These are phyloP conservation scores for Fusarium siculi DNA, from an alignment of 2,329 filamentous ascomycete species.

Conservation along the genomic window DNA sequence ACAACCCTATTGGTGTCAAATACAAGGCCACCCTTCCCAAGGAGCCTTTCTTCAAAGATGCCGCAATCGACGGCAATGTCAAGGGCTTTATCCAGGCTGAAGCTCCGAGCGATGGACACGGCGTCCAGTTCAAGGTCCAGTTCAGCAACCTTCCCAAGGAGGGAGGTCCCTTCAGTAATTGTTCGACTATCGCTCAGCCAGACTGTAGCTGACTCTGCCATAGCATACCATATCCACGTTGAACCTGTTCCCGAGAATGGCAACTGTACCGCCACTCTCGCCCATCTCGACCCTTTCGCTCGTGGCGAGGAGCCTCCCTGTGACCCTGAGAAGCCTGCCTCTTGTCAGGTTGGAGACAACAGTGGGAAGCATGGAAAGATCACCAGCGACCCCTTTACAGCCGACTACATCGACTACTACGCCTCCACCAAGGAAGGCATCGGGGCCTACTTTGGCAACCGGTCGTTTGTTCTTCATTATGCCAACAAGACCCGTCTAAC, in stretches of 20 bases:
- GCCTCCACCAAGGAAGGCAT: conserved; percentile 63
- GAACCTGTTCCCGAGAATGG: conserved; percentile 70
- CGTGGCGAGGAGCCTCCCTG: conserved; percentile 72
- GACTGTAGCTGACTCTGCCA: conserved; percentile 9
- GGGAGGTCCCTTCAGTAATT: conserved; percentile 70
- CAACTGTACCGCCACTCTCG: conserved; percentile 76
- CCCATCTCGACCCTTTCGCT: conserved; percentile 76
- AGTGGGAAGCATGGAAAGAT: conserved; percentile 78
- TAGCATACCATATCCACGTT: conserved; percentile 80
- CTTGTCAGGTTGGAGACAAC: conserved; percentile 81
- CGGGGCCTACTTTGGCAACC: conserved; percentile 71
- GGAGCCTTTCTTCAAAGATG: conserved; percentile 60
- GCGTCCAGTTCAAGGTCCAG: conserved; percentile 64
- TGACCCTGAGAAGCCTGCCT: conserved; percentile 64
- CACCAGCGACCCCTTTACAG: conserved; percentile 59
- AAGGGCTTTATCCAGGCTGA: conserved; percentile 62
- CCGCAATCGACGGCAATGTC: conserved; percentile 62
- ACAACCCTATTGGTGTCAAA: conserved; percentile 65
- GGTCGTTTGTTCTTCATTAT: conserved; percentile 72
- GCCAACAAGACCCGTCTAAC: conserved; percentile 71
- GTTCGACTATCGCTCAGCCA: neutral
- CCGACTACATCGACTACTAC: conserved; percentile 66
- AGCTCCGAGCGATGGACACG: conserved; percentile 60
- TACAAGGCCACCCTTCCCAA: conserved; percentile 69
- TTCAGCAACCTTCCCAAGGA: conserved; percentile 68